These are phyloP conservation scores for Hanseniaspora guilliermondii DNA, from an alignment of 805 yeast species.

Conservation along the genomic window DNA sequence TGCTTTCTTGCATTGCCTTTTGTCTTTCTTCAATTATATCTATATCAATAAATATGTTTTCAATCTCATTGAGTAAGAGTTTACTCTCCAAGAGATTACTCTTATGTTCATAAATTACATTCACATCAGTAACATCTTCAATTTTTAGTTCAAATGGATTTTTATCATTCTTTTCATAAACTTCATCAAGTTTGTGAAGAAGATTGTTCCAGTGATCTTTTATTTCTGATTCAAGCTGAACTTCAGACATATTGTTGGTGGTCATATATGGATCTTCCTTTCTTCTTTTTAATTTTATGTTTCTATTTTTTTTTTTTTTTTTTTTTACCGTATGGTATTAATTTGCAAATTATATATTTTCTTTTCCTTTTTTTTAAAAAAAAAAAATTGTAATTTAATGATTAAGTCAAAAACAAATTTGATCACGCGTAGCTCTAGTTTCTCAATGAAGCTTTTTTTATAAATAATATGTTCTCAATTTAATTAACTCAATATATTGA, in stretches of 20 bases:
- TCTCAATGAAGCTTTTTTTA: no score
- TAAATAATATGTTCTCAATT: no score
- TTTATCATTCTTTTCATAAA: constrained; percentile 1
- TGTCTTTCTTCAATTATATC: constrained; percentile 9
- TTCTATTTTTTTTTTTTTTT: no score
- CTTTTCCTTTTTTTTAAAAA: no score
- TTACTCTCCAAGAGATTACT: neutral
- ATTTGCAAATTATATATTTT: no score
- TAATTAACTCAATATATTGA: no score
- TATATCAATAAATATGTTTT: neutral
- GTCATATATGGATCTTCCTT: neutral
- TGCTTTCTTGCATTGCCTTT: neutral
- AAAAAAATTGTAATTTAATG: no score
- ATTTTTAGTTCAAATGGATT: neutral
- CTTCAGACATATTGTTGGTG: neutral
- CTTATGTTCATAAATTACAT: constrained; percentile 1
- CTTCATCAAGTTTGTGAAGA: neutral
- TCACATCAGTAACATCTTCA: neutral
- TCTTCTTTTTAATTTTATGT: no score
- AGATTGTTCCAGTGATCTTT: neutral
- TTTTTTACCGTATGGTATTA: no score
- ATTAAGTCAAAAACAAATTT: no score
- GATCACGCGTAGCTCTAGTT: no score
- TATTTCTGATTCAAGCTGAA: neutral
- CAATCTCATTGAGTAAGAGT: constrained; percentile 2